phyloP scores from a whole-genome alignment of 371 early-diverging fungal species.

The Syncephalastrum contaminatum region DNA sequence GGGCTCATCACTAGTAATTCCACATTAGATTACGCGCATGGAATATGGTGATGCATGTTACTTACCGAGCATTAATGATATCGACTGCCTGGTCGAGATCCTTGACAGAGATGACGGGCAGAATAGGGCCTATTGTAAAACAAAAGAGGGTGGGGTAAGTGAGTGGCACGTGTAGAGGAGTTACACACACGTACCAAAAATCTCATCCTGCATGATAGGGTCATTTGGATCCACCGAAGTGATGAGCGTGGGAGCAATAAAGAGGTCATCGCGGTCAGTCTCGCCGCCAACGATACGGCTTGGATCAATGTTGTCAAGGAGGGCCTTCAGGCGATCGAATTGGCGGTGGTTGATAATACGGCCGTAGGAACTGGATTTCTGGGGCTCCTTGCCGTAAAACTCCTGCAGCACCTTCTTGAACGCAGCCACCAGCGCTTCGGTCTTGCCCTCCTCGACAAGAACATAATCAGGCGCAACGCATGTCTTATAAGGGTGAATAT shows the following conservation, averaged over 20 bases:
- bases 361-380: constrained; percentile 53
- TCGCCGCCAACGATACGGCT: constrained; percentile 56
- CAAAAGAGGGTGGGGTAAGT: background rate
- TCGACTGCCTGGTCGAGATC: constrained; percentile 75
- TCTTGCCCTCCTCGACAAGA: constrained; percentile 55
- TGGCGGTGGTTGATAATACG: constrained; percentile 74
- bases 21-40: background rate
- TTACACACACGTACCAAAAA: constrained; percentile 49
- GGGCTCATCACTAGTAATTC: constrained; percentile 51
- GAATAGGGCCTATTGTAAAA: constrained; percentile 58
- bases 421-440: constrained; percentile 51
- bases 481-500: constrained; percentile 34
- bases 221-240: constrained; percentile 50
- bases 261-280: constrained; percentile 54
- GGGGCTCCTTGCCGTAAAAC: constrained; percentile 52
- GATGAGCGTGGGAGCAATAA: constrained; percentile 69
- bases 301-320: constrained; percentile 52
- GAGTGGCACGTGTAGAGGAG: background rate
- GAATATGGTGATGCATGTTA: background rate
- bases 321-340: constrained; percentile 61
- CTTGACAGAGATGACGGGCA: constrained; percentile 71
- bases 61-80: constrained; percentile 32
- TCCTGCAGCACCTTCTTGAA: constrained; percentile 45
- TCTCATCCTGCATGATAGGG: constrained; percentile 73
- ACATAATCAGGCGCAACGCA: constrained; percentile 91